Evolutionary conservation across 148 eudicot species (phyloP), one percentile per base, ranked within the genome.

Genomic region (Rhododendron ovatum): DNA sequence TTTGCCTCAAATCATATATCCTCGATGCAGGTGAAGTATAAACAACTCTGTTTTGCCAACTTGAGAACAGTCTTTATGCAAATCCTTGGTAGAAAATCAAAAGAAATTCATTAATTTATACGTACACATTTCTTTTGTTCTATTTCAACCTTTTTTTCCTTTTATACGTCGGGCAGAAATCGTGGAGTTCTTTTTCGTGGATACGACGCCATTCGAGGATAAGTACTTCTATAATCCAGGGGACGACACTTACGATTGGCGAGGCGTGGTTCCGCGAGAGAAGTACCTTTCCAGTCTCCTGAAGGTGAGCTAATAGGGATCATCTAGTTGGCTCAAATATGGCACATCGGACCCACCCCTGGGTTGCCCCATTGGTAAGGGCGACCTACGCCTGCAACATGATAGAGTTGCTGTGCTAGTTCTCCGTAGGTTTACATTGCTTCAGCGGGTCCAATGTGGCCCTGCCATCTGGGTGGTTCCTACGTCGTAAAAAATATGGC

Each of bases 1-100:
- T 94, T 76, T 95, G 98, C 87, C 53, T 88, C 30, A 94, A 93
- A 81, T 96, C 99, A 75, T 96, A 88, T 86, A 89, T 94, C 83
- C 89, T 95, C 0, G 83, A 93, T 85, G 78, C 99, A 89, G 98
- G 79, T 75, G 39, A 75, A 37, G 1, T 14, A 33, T 15, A 30
- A 73, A 74, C 5, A 35, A 8, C 78, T 35, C 15, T 73, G 28
- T 65, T 65, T 65, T 24, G 15, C 4, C 13, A 22, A 74, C 5
- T 74, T 33, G n/a, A 20, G n/a, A 22, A 59, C 65, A 59, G 22
- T 59, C 65, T 59, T 59, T 59, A 22, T 74, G 43, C 22, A 74
- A 15, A 74, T 73, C 39, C 41, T 71, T 7, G 12, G 28, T n/a
- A 7, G 69, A 63, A 63, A 9, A 63, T 65, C 3, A 41, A n/a